phyloP scores from a whole-genome alignment of 257 asterid species.

The Solanum paucissectum region DNA sequence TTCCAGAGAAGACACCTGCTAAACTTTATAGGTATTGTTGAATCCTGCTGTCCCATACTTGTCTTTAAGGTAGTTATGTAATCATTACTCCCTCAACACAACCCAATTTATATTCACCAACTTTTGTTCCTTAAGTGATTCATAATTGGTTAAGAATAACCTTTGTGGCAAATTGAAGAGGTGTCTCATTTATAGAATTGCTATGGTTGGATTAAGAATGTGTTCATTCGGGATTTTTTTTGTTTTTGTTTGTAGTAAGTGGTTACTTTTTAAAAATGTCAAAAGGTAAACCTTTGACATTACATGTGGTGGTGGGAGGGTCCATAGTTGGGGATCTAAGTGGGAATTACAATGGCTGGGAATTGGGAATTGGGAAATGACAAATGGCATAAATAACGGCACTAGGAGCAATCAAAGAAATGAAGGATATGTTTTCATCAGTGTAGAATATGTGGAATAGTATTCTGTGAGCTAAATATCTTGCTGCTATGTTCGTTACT shows the following conservation, averaged over 20 bases:
- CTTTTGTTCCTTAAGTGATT: neutral
- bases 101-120: neutral
- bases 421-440: neutral
- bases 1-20: slow-evolving; percentile 74
- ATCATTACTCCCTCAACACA: neutral
- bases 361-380: neutral
- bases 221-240: neutral
- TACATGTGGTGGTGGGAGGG: neutral
- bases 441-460: neutral
- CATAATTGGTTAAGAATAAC: neutral
- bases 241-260: neutral
- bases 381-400: neutral
- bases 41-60: neutral
- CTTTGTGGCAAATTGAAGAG: neutral
- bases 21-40: slow-evolving; percentile 55
- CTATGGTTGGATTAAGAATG: neutral
- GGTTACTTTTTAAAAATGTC: neutral
- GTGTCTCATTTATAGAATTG: neutral
- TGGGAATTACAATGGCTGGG: neutral
- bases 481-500: neutral
- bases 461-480: neutral
- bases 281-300: neutral
- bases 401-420: neutral
- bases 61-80: neutral
- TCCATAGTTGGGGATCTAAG: neutral